phyloP scores from a whole-genome alignment of 202 grass and related monocot genomes.

The Panicum hallii region DNA sequence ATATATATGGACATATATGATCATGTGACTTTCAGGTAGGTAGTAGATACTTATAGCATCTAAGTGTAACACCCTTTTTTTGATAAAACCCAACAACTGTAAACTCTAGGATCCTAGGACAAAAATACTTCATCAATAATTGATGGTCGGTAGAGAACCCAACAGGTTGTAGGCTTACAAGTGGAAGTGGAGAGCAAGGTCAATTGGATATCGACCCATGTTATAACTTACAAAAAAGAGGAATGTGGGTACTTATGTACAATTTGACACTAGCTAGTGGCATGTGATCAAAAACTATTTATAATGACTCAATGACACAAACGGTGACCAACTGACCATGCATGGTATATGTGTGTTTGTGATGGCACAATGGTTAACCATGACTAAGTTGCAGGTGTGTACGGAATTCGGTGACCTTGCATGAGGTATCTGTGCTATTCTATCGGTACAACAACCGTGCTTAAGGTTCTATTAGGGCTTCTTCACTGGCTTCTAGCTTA shows the following conservation, averaged over 20 bases:
- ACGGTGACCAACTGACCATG: background rate
- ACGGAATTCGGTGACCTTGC: background rate
- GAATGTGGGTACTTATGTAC: background rate
- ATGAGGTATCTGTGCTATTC: background rate
- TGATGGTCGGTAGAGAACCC: background rate
- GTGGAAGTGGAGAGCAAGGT: background rate
- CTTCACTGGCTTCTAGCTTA: too few species aligned
- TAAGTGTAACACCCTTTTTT: too few species aligned
- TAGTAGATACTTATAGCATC: too few species aligned
- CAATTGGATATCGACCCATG: background rate
- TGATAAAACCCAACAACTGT: background rate
- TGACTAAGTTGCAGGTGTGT: background rate
- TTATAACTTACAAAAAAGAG: background rate
- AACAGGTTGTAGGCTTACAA: background rate
- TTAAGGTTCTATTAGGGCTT: background rate
- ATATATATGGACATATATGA: background rate
- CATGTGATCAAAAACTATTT: too few species aligned
- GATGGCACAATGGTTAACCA: background rate
- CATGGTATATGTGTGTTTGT: background rate
- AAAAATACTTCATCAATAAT: background rate
- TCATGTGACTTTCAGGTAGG: background rate
- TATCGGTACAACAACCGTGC: background rate
- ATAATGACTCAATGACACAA: background rate
- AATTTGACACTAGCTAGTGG: background rate
- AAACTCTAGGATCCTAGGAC: background rate